Evolutionary conservation across 768 basidiomycete species (phyloP), one percentile per base, ranked within the genome.

Genomic region (Kwoniella mangroviensis): DNA sequence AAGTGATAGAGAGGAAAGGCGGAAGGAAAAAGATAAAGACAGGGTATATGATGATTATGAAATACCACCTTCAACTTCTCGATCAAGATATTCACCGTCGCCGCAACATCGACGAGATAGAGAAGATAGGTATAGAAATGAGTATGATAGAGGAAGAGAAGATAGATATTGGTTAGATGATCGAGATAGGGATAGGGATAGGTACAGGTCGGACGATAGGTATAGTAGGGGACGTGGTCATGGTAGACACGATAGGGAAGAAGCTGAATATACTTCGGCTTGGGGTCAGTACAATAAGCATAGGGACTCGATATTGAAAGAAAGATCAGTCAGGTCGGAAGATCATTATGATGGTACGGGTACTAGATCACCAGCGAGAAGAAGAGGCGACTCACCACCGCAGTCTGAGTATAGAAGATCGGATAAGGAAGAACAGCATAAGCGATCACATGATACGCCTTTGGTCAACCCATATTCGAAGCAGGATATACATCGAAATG

Each of bases 121-220:
- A 13, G 56, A 57, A 7, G 26, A 57, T 57, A 26, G 22, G 49
- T 43, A 60, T 43, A 19, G 53, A 17, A n/a, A 49, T 56, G 58
- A 55, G 10, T 42, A 15, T 58, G 65, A 67, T 19, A 34, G 26
- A 19, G 34, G n/a, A 12, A 49, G 54, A 7, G n/a, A 54, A 13
- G 40, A 49, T 45, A 13, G 45, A 49, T 49, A 49, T 19, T 3
- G 45, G 19, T 19, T 9, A 6, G 26, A 40, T 22, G 40, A 34
- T 7, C 11, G 19, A 26, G 63, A 12, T 34, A 64, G 10, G 45
- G 26, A 56, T 19, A 52, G 19, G 51, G 22, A 54, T 41, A 19
- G 42, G 28, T 21, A 28, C 4, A 22, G 67, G 34, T 54, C 60
- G 40, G 59, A 62, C 15, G 67, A 68, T 21, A 61, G 67, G 49